Evolutionary conservation across 2,329 filamentous ascomycete species (phyloP), one percentile per base, ranked within the genome.

Genomic region (Xylariaceae sp.): DNA sequence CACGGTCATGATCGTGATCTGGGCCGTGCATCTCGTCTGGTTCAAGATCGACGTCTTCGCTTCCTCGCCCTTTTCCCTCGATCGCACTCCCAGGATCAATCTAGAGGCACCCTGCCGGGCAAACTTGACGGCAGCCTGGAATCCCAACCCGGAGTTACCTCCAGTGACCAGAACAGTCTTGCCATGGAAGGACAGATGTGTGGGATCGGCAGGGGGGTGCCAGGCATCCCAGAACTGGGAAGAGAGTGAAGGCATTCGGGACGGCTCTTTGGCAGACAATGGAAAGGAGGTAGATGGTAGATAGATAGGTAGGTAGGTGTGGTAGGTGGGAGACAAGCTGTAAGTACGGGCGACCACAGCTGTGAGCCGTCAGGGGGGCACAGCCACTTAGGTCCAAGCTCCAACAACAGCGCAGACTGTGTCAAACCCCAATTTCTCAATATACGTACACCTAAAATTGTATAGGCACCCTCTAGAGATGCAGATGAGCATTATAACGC

Each of bases 111-210:
- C 59, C 5, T 65, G 56, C 8, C 54, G 52, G 5, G 63, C 58
- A 28, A 67, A 59, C 44, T 71, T 68, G 40, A 63, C 52, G 2
- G 67, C 64, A 5, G 68, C 65, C 44, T 68, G 64, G 15, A 67
- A 58, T 1, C 70, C 70, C 11, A 74, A 50, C 4, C 70, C 70
- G 2, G 62, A 59, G 26, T 67, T 73, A 8, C 65, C 65, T 15
- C 69, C 68, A 5, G 69, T 71, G 12, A 72, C 46, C 7, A 72
- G 51, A 3, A 70, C 60, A 1, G 61, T 38, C 26, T 42, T 50
- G 23, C 37, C 42, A 8, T 67, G 56, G 30, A 70, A 63, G 2
- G 61, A 62, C 29, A 43, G 28, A 26, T 65, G 56, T 17, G 47
- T 43, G 1, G 61, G 63, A 24, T 65, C 56, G 18, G 47, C 42